Conservation (phyloP, 2,329 filamentous ascomycete species). For the Ascomycota sp. region DNA sequence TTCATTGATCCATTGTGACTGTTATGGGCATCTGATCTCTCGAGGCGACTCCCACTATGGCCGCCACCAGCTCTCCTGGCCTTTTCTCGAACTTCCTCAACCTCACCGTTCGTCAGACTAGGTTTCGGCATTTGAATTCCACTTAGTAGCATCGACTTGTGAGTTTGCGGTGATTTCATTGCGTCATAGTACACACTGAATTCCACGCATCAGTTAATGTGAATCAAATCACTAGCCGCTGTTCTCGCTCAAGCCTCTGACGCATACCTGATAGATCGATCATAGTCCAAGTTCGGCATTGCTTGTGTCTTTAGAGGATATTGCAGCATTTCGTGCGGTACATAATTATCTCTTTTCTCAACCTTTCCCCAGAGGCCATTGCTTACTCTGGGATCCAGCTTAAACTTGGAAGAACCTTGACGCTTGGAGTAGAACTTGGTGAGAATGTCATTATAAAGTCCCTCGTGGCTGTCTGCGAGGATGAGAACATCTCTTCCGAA, state of each 20-base stretch:
- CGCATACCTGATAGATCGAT: slow-evolving; percentile 60
- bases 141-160: slow-evolving; percentile 86
- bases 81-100: slow-evolving; percentile 47
- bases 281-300: slow-evolving; percentile 60
- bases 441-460: slow-evolving; percentile 64
- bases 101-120: slow-evolving; percentile 52
- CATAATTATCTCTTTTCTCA: slow-evolving; percentile 60
- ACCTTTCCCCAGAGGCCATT: slow-evolving; percentile 61
- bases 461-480: slow-evolving; percentile 58
- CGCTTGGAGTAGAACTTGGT: slow-evolving; percentile 84
- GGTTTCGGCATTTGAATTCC: slow-evolving; percentile 54
- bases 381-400: slow-evolving; percentile 51
- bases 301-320: slow-evolving; percentile 52
- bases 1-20: too few relatives aligned
- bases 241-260: background rate
- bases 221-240: too few relatives aligned
- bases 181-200: slow-evolving; percentile 65
- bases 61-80: slow-evolving; percentile 25
- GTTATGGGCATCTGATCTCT: slow-evolving; percentile 3
- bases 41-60: slow-evolving; percentile 8
- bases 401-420: slow-evolving; percentile 40
- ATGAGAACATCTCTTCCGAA: slow-evolving; percentile 63
- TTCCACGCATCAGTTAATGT: background rate
- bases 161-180: slow-evolving; percentile 45
- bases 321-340: slow-evolving; percentile 60